phyloP scores from a whole-genome alignment of 1,284 basidiomycete species.

The Puccinia polysora region DNA sequence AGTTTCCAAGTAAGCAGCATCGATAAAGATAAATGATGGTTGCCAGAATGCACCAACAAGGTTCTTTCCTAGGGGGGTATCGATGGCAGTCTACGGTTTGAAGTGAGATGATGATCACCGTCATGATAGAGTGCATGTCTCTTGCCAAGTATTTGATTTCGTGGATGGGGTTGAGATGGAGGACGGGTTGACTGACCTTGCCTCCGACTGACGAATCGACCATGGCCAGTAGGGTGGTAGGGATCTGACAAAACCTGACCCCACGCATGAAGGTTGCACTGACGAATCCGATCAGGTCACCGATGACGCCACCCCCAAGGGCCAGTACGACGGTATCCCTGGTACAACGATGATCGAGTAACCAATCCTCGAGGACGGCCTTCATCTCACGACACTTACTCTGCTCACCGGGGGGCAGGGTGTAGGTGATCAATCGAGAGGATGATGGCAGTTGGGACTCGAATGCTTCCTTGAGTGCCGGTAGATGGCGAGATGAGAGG shows the following conservation, averaged over 20 bases:
- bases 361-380: conserved; percentile 87
- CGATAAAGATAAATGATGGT: conserved; percentile 94
- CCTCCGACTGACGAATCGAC: conserved; percentile 96
- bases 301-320: conserved; percentile 92
- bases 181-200: conserved; percentile 59
- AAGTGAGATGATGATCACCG: too few relatives aligned
- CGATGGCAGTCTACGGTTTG: conserved; percentile 90
- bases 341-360: conserved; percentile 81
- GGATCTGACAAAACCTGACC: conserved; percentile 89
- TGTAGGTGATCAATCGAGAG: conserved; percentile 50
- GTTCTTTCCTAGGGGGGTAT: conserved; percentile 95
- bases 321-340: conserved; percentile 89
- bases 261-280: conserved; percentile 96
- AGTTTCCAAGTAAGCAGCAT: conserved; percentile 89
- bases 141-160: too few relatives aligned
- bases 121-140: too few relatives aligned
- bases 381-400: conserved; percentile 88
- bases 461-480: conserved; percentile 66
- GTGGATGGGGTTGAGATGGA: too few relatives aligned
- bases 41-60: conserved; percentile 98
- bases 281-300: conserved; percentile 88
- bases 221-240: conserved; percentile 95
- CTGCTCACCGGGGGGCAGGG: conserved; percentile 74
- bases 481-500: conserved; percentile 73
- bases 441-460: conserved; percentile 53